Conservation (phyloP, 2,329 filamentous ascomycete genomes). For the Pezicula neosporulosa region DNA sequence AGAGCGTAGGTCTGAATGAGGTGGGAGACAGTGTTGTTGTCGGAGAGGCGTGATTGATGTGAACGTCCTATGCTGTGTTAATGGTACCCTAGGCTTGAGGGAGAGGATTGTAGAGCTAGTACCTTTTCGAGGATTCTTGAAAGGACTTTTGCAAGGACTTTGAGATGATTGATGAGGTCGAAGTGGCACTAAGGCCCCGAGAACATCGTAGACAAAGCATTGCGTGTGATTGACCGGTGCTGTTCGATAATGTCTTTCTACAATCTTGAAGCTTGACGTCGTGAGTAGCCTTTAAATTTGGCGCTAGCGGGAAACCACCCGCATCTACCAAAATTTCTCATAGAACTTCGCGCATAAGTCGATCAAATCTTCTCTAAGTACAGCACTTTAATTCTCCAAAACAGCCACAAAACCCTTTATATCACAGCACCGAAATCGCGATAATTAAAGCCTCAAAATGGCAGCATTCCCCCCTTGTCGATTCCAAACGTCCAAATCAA, state of each 20-base stretch:
- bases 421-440: not conserved
- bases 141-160: slow-evolving; percentile 5
- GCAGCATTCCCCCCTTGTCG: slow-evolving; percentile 27
- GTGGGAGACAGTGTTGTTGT: slow-evolving; percentile 21
- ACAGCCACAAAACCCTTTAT: not conserved
- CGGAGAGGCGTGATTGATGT: slow-evolving; percentile 24
- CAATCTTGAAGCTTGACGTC: slow-evolving; percentile 2
- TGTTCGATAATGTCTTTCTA: not conserved
- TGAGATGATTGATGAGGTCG: slow-evolving; percentile 7
- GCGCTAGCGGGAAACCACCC: slow-evolving; percentile 19
- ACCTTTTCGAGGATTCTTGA: slow-evolving; percentile 19
- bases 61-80: slow-evolving; percentile 21
- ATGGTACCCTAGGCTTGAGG: not conserved
- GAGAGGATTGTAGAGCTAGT: not conserved
- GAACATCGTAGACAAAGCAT: slow-evolving; percentile 28
- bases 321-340: slow-evolving; percentile 6
- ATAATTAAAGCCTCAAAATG: slow-evolving; percentile 15
- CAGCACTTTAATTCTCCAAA: not conserved
- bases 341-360: not conserved
- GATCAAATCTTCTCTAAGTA: not conserved
- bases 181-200: slow-evolving; percentile 14
- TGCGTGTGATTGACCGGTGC: slow-evolving; percentile 7
- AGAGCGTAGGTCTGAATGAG: slow-evolving; percentile 7
- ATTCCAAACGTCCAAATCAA: slow-evolving; percentile 19
- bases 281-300: not conserved